Evolutionary conservation across 495 filamentous ascomycete species (phyloP), one percentile per base, ranked within the genome.

Genomic region (Podospora didyma): DNA sequence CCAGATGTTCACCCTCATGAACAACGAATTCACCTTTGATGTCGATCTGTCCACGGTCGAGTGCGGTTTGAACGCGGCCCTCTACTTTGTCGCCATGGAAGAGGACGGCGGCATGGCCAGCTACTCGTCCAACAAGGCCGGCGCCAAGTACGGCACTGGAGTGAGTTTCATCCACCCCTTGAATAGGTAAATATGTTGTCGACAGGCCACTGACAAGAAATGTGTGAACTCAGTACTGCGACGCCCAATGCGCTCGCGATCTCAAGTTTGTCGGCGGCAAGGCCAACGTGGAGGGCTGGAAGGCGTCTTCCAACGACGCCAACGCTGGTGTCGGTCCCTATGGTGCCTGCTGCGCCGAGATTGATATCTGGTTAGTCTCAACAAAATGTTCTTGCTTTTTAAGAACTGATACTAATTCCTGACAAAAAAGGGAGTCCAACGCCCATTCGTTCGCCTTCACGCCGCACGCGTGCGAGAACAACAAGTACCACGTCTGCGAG

Each of bases 341-440:
- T 3, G 68, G 86, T 54, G 79, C 81, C 54, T 90, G 87, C 80
- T 90, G 87, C 69, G 80, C 82, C n/a, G 87, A 90, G 67, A 84
- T 90, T 69, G 86, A 89, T 60, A 74, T 89, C 61, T 88, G 68
- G 68, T 68, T 20, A 51, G 65, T 34, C 9, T 0, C 20, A 37
- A 37, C 49, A 3, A 44, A 22, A 31, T 7, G n/a, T n/a, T n/a
- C n/a, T n/a, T n/a, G n/a, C n/a, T n/a, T n/a, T n/a, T n/a, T n/a
- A 10, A 16, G 9, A 31, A 3, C 26, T 31, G 26, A 31, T 31
- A 4, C 26, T 31, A 31, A 31, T 31, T 4, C n/a, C n/a, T 31
- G 26, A 31, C n/a, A 10, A 42, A 20, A 21, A 45, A 66, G 85
- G 73, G 71, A 89, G 65, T 85, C 86, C 57, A 90, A 90, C 75